phyloP scores from a whole-genome alignment of 164 flowering plant genomes.

The Saururus chinensis region DNA sequence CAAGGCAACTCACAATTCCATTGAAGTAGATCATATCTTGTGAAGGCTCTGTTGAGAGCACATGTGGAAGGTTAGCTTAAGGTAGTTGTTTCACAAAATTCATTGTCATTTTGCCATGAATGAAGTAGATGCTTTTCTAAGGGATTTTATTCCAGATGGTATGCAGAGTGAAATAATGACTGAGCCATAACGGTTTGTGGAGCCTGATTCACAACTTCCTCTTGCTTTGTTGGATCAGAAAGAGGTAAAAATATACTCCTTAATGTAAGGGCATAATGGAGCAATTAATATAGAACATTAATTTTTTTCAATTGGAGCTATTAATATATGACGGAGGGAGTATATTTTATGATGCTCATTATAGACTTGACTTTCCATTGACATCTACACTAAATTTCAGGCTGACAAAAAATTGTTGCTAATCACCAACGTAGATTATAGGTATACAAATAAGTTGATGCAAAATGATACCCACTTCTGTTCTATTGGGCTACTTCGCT shows the following conservation, averaged over 20 bases:
- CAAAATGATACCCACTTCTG: too few species aligned
- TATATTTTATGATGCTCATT: not conserved
- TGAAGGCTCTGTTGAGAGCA: slow-evolving; percentile 87
- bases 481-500: too few species aligned
- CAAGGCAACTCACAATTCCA: slow-evolving; percentile 38
- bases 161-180: too few species aligned
- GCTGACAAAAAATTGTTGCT: slow-evolving; percentile 87
- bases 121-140: too few species aligned
- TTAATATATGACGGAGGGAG: too few species aligned
- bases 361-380: too few species aligned
- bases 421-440: slow-evolving; percentile 93
- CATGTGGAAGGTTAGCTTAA: slow-evolving; percentile 98
- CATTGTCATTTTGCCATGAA: too few species aligned
- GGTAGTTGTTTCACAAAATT: slow-evolving; percentile 27
- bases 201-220: slow-evolving; percentile 95
- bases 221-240: slow-evolving; percentile 91
- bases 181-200: slow-evolving; percentile 87
- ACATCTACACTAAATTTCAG: slow-evolving; percentile 15
- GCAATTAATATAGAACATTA: too few species aligned
- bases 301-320: too few species aligned
- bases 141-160: too few species aligned
- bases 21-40: slow-evolving; percentile 30
- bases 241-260: slow-evolving; percentile 77
- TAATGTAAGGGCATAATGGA: too few species aligned
- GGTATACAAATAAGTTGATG: slow-evolving; percentile 95